A percentile compares a stretch with the other conserved stretches of the same genome.
These are phyloP conservation scores for Myriosclerotinia curreyana DNA, from an alignment of 2,329 filamentous ascomycete species.

Conservation along the genomic window DNA sequence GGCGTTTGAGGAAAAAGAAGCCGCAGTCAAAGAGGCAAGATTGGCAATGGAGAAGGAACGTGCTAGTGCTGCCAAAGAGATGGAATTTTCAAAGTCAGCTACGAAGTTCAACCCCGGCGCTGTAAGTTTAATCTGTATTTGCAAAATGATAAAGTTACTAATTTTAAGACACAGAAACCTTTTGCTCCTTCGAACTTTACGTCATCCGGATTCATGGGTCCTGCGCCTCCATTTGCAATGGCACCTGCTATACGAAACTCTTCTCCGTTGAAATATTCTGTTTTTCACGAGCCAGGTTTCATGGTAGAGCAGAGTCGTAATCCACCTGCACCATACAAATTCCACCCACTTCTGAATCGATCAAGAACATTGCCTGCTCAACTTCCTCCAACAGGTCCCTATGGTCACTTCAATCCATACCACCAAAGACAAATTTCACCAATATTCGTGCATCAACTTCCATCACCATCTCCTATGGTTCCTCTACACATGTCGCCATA, in stretches of 20 bases:
- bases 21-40: background rate
- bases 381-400: background rate
- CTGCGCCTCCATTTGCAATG: background rate
- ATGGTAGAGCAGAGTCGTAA: slow-evolving; percentile 7
- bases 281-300: slow-evolving; percentile 6
- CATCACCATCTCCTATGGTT: background rate
- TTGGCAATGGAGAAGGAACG: background rate
- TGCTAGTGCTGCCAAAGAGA: background rate
- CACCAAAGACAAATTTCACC: background rate
- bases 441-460: background rate
- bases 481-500: background rate
- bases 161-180: background rate
- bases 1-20: background rate
- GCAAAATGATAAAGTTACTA: background rate
- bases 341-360: background rate
- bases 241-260: background rate
- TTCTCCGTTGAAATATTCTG: slow-evolving; percentile 6
- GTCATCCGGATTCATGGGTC: background rate
- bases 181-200: background rate
- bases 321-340: background rate
- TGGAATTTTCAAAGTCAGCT: background rate
- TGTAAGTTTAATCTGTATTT: background rate
- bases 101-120: slow-evolving; percentile 17
- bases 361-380: slow-evolving; percentile 1
- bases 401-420: background rate